Base-by-base conservation (phyloP, 1,284 basidiomycete genomes). In the Tremellales sp. region DNA sequence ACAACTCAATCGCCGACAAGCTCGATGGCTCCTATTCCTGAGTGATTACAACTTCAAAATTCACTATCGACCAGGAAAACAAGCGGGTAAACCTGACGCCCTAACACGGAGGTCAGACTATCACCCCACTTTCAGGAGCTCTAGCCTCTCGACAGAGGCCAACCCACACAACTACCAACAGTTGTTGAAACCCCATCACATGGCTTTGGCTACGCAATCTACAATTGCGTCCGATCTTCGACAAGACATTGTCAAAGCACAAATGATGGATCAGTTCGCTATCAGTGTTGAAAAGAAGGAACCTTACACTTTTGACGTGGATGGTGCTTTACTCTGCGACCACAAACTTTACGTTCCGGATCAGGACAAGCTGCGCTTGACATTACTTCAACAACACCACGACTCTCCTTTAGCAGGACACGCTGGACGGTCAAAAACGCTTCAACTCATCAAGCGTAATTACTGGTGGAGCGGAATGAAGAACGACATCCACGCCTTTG, bases 21-120 rank as follows among this genome's bases (percentile, higher is more conserved):
- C 71, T 0, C 50, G 73, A 2, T 80, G 76, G 78, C 50, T 54
- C 0, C 37, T 68, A 0, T 50, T 62, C 21, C 53, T 80, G 0
- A 40, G 65, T 0, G 39, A 71, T 7, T 77, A 63, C 50, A 51
- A 77, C 39, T 75, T 75, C 50, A 41, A 40, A 0, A 60, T 80
- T 2, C 33, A 58, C 1, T 75, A 78, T 44, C 54, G 61, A 7
- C 72, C 76, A 0, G 76, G 77, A 7, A 56, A 53, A 10, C 31
- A 47, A 4, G 70, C 70, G 33, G 45, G 48, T 0, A 65, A 68
- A 29, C 53, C 75, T 0, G 75, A 80, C 48, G 56, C 72, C 0
- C 61, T 80, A 0, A 77, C 75, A 0, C 38, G 69, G n/a, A 37
- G 68, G 22, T 43, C 64, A 9, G 74, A 77, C 40, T 70, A 59